Base-by-base conservation (phyloP, 352 stramenopile species). In the Globisporangium yorkense region DNA sequence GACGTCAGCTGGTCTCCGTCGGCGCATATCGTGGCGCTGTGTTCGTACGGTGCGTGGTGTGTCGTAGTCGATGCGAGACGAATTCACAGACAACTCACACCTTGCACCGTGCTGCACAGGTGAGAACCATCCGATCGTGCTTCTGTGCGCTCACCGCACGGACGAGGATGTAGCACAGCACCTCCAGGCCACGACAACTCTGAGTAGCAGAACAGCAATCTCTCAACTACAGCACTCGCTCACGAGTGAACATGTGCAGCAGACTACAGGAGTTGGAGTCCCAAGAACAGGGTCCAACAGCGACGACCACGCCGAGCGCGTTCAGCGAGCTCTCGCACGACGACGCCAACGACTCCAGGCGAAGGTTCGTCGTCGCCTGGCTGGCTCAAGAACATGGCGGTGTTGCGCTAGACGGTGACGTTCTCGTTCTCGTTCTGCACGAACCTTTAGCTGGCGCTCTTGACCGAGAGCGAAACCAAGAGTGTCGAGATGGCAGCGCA, bases 1-100 rank as follows among this genome's bases (percentile, higher is more conserved):
- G 77, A 87, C 43, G 62, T 92, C 27, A 78, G 62, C 8, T 92
- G 82, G 82, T 87, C 68, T 2, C 65, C 80, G 21, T 72, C 66
- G 1, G 65, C 77, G 15, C 80, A 91, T 46, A 75, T 92, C 52
- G 72, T 79, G 29, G 83, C 83, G 35, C 57, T 89, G 37, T 80
- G 69, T 37, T 82, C 71, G 29, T 89, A 87, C 43, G 77, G 83
- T 75, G 63, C 53, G 54, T 24, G 15, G 15, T 40, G 31, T 39
- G 5, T 52, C 3, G 6, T 18, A 9, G 16, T n/a, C 8, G 29
- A 53, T 37, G 33, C 24, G 18, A 27, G 18, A 33, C 9, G 29
- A 21, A 31, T 5, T 27, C 16, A 2, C 58, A 13, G 31, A 7
- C 40, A 37, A 35, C 55, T 37, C 3, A 56, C 18, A 13, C 33